These are phyloP conservation scores for Aspergillus ibericus DNA, from an alignment of 2,329 filamentous ascomycete species.

Conservation along the genomic window DNA sequence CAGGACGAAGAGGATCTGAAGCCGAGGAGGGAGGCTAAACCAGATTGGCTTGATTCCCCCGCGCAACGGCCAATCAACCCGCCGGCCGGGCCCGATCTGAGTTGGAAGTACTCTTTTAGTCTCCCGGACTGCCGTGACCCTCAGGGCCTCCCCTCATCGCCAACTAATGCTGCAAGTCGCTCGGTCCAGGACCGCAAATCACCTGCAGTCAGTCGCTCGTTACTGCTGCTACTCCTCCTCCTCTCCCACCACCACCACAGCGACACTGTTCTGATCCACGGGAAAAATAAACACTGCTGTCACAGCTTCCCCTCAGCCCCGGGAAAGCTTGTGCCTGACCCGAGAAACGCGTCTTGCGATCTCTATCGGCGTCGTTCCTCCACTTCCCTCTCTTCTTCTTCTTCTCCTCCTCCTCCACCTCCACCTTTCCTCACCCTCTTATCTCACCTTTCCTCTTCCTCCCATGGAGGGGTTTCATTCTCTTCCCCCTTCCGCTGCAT, in stretches of 20 bases:
- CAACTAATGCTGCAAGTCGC: background rate
- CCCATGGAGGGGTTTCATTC: slow-evolving; percentile 25
- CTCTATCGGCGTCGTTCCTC: slow-evolving; percentile 1
- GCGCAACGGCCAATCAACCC: background rate
- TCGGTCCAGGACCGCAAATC: background rate
- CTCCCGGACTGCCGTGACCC: too few species aligned
- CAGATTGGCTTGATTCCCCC: background rate
- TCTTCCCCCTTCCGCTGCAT: slow-evolving; percentile 18
- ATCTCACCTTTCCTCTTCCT: slow-evolving; percentile 9
- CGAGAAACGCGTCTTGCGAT: slow-evolving; percentile 1
- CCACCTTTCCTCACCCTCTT: slow-evolving; percentile 4
- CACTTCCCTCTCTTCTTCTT: background rate
- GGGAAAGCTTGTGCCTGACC: background rate
- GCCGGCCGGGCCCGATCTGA: too few species aligned
- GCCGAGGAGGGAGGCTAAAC: background rate
- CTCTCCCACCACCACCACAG: background rate
- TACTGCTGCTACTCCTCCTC: too few species aligned
- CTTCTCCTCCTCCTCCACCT: background rate
- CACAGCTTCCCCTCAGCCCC: background rate
- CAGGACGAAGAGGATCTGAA: background rate
- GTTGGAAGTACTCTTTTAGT: too few species aligned
- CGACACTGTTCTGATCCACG: background rate
- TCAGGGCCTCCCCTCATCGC: background rate
- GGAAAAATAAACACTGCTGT: background rate
- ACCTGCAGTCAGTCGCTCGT: background rate